Base-by-base conservation (phyloP, 2,329 filamentous ascomycete genomes). In the Ascochyta fabae region DNA sequence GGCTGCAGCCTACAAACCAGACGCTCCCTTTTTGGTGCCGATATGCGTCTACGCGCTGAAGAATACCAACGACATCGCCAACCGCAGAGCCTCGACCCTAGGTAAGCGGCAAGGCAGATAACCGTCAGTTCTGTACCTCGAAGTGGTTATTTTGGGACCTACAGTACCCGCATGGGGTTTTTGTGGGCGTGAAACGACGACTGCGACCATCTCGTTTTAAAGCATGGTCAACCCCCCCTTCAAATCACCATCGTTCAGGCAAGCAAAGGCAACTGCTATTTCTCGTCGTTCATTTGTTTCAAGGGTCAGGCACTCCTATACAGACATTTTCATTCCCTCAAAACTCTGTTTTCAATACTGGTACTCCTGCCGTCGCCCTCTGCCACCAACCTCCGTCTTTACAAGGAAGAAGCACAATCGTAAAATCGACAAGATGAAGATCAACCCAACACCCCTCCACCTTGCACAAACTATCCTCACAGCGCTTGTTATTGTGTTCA, bases 401-500 rank as follows among this genome's bases (percentile, higher is more conserved):
- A 24, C 29, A 24, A 19, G 16, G 41, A 15, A 23, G 12, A 15
- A 31, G 15, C 8, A 29, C 10, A 50, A 38, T 38, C 42, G 34
- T 34, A 41, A 26, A 41, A 12, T 36, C 36, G 19, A 12, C 48
- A 69, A 51, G 22, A 72, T 75, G 68, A 74, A 73, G 66, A 69
- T 74, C 71, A 72, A 76, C 56, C 73, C 74, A 10, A 66, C 69
- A 22, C 70, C 72, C 27, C 64, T 77, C 53, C 72, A 71, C 52
- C 56, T 75, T 38, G 70, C 71, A 13, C 73, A 75, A 60, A 58
- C 69, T 36, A 55, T 65, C 55, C 60, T 76, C 46, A 68, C 71
- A n/a, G 66, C 64, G 31, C 64, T 77, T n/a, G 71, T 75, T 4
- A 67, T 78, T 33, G 64, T 66, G 29, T 68, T 82, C 49, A 75